Evolutionary conservation across 148 eudicot species (phyloP), one percentile per base, ranked within the genome.

Genomic region (Pharnaceum exiguum): DNA sequence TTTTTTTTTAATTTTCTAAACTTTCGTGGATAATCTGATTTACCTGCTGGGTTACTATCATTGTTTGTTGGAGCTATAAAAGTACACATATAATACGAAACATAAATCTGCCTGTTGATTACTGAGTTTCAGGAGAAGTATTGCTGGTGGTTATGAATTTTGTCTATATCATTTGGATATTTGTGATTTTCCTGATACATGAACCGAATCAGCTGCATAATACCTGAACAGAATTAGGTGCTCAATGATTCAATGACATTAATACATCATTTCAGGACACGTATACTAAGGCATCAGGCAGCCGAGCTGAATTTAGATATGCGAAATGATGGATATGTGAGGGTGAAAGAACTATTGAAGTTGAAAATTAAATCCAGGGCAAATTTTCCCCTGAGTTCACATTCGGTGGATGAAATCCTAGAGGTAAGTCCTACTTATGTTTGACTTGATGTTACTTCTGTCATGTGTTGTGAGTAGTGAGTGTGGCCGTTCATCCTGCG

Each of bases 261-360:
- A 18, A 54, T 66, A 32, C 40, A 28, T 63, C 16, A n/a, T n/a
- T n/a, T 19, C 37, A 91, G 98, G 80, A 76, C 83, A 16, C 80
- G 91, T 21, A 73, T 93, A 66, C 70, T 93, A 76, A 82, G 99
- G 62, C 99, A 93, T 71, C 76, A 57, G 82, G 87, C 99, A 51
- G 53, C 75, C 42, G 89, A 88, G 71, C 58, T 88, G 72, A 85
- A 77, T 53, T 76, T 93, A 72, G 70, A 83, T 57, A 89, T 93
- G 77, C 82, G 95, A 59, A 68, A 55, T 75, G 96, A 93, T 73
- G 99, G 99, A 38, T 93, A 81, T 73, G 87, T 89, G 19, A 89
- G 51, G 74, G 96, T 93, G 52, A 72, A 72, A 61, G 99, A 88
- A 58, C 59, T 93, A 45, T 60, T 93, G 51, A 73, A 67, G 77